phyloP scores from a whole-genome alignment of 1,284 basidiomycete genomes.

The Trichosporon coremiiforme region DNA sequence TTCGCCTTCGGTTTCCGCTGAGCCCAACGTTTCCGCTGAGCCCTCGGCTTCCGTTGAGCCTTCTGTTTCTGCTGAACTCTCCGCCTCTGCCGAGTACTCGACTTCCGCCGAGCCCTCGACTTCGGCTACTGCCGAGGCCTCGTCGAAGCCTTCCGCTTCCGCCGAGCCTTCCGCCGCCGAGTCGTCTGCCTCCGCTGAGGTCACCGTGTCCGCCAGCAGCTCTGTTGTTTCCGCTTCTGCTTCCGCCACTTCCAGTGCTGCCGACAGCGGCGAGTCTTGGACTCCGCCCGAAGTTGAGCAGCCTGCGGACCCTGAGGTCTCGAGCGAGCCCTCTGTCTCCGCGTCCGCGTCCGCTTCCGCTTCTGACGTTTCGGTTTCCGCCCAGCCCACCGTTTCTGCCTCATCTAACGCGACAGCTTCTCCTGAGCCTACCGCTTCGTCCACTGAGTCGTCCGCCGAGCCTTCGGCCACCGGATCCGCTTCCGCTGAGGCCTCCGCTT shows the following conservation, averaged over 20 bases:
- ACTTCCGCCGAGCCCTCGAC: slow-evolving; percentile 19
- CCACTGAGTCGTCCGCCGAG: slow-evolving; percentile 18
- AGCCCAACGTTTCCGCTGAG: slow-evolving; percentile 14
- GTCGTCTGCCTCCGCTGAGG: slow-evolving; percentile 19
- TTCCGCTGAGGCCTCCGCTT: slow-evolving; percentile 1
- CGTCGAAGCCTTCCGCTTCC: slow-evolving; percentile 9
- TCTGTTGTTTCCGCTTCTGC: background rate
- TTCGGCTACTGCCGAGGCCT: slow-evolving; percentile 7
- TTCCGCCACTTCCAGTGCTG: background rate
- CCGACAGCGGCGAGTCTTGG: no score
- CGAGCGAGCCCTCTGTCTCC: slow-evolving; percentile 19
- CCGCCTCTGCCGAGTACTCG: slow-evolving; percentile 15
- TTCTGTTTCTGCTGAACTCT: slow-evolving; percentile 13
- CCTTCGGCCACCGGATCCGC: slow-evolving; percentile 23
- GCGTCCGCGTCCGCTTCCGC: background rate
- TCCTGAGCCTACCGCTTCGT: slow-evolving; percentile 5
- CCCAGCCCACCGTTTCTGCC: slow-evolving; percentile 2
- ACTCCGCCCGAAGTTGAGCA: slow-evolving; percentile 13
- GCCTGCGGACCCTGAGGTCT: background rate
- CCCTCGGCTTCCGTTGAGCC: slow-evolving; percentile 21
- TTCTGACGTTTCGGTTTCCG: slow-evolving; percentile 10
- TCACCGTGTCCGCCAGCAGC: slow-evolving; percentile 11
- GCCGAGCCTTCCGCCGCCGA: slow-evolving; percentile 13
- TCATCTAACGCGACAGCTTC: background rate
- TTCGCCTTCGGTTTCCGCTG: slow-evolving; percentile 13